Conservation (phyloP, 2,329 filamentous ascomycete genomes). For the Huntiella omanensis region DNA sequence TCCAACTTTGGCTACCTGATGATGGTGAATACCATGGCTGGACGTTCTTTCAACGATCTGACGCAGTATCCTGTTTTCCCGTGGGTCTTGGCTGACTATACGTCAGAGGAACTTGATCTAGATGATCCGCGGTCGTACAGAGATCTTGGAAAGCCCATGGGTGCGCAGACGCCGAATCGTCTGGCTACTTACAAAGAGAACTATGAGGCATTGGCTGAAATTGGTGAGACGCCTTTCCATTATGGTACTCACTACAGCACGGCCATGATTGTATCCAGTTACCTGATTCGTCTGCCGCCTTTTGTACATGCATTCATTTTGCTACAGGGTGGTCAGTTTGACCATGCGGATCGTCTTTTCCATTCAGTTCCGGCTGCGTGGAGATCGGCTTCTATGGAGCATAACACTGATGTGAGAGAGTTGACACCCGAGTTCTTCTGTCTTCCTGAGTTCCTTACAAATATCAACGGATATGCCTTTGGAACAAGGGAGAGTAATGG, state of each 20-base stretch:
- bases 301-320: constrained; percentile 93
- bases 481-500: constrained; percentile 67
- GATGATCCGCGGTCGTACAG: constrained; percentile 70
- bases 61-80: constrained; percentile 98
- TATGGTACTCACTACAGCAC: constrained; percentile 98
- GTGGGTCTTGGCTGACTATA: constrained; percentile 92
- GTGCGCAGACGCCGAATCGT: constrained; percentile 60
- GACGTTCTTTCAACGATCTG: constrained; percentile 89
- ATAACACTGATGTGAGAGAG: constrained; percentile 87
- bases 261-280: constrained; percentile 95
- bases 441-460: constrained; percentile 83
- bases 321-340: constrained; percentile 87
- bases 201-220: constrained; percentile 76
- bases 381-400: constrained; percentile 73
- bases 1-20: constrained; percentile 99
- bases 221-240: constrained; percentile 84
- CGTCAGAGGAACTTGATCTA: constrained; percentile 77
- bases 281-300: constrained; percentile 82
- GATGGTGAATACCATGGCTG: constrained; percentile 95
- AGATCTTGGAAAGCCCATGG: constrained; percentile 91
- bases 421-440: constrained; percentile 96
- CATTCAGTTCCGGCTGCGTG: constrained; percentile 83
- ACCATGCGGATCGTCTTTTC: constrained; percentile 88
- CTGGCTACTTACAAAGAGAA: constrained; percentile 66
- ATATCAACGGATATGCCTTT: constrained; percentile 88